Evolutionary conservation across 2,329 filamentous ascomycete genomes (phyloP), one percentile per base, ranked within the genome.

Genomic region (Fusarium nelsonii): DNA sequence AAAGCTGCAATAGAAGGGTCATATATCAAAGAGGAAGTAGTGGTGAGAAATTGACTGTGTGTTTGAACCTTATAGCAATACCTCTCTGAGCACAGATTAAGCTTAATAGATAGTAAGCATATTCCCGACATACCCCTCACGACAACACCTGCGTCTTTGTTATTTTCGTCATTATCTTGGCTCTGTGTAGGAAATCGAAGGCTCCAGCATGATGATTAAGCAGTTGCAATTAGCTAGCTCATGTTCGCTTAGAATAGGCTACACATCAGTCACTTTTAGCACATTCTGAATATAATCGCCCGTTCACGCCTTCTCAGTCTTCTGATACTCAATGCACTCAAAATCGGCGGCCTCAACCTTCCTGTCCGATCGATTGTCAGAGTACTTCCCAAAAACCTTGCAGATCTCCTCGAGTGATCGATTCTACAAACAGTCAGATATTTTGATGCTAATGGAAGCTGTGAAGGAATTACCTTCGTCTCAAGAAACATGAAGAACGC

Each of bases 401-500:
- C 44, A 55, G 1, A 50, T 37, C 8, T 51, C 26, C 18, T 51
- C 44, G 0, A 33, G 18, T 0, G 34, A 33, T 6, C 9, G 33
- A 1, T 40, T 56, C 45, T 52, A 3, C 2, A 10, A 4, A 8
- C 0, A 8, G 6, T 56, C 3, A 52, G 33, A 18, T 3, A 18
- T n/a, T 4, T 1, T 4, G 8, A 4, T 8, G 23, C 11, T 14
- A 1, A 4, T 20, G 16, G 23, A 1, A 1, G 37, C 1, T 4
- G 5, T 6, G 9, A 2, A 15, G 12, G 5, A 8, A 15, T 20
- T 39, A 39, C 33, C 18, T 39, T 33, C 4, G 79, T 81, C 67
- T 81, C 80, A 0, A 78, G 75, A 40, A 81, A 81, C 66, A 80
- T 81, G 60, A 82, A 80, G 60, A 80, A 82, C 0, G 81, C 78